phyloP scores from a whole-genome alignment of 1,284 basidiomycete genomes.

The Naganishia sp. region DNA sequence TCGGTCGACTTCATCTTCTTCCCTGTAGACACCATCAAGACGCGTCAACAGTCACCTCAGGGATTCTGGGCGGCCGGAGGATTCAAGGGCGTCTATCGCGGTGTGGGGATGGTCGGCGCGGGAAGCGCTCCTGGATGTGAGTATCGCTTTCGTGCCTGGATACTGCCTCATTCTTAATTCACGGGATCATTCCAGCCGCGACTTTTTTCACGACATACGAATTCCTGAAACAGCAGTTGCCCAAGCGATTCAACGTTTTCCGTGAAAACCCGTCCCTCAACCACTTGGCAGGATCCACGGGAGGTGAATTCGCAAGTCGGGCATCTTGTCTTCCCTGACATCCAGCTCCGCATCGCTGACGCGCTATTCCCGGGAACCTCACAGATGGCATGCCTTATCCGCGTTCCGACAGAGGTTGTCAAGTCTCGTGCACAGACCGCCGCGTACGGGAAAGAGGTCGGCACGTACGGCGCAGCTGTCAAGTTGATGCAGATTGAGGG shows the following conservation, averaged over 20 bases:
- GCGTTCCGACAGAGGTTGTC: slow-evolving; percentile 92
- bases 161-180: neutral
- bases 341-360: slow-evolving; percentile 17
- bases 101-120: slow-evolving; percentile 90
- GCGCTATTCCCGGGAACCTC: slow-evolving; percentile 50
- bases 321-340: slow-evolving; percentile 28
- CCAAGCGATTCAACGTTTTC: slow-evolving; percentile 54
- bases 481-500: slow-evolving; percentile 61
- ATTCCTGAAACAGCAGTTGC: slow-evolving; percentile 73
- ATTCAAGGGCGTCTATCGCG: slow-evolving; percentile 88
- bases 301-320: slow-evolving; percentile 74
- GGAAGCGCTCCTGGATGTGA: slow-evolving; percentile 94
- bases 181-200: slow-evolving; percentile 63
- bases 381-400: slow-evolving; percentile 85
- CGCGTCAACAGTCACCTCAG: slow-evolving; percentile 82
- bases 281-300: slow-evolving; percentile 77
- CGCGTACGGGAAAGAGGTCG: slow-evolving; percentile 62
- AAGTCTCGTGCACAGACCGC: slow-evolving; percentile 81
- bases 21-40: slow-evolving; percentile 96
- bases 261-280: slow-evolving; percentile 66
- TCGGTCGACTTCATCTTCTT: slow-evolving; percentile 93
- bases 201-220: slow-evolving; percentile 96
- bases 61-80: slow-evolving; percentile 87
- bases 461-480: slow-evolving; percentile 58
- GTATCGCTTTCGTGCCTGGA: slow-evolving; percentile 38